Base-by-base conservation (phyloP, 2,329 filamentous ascomycete genomes). In the Furcasterigmium sp. region DNA sequence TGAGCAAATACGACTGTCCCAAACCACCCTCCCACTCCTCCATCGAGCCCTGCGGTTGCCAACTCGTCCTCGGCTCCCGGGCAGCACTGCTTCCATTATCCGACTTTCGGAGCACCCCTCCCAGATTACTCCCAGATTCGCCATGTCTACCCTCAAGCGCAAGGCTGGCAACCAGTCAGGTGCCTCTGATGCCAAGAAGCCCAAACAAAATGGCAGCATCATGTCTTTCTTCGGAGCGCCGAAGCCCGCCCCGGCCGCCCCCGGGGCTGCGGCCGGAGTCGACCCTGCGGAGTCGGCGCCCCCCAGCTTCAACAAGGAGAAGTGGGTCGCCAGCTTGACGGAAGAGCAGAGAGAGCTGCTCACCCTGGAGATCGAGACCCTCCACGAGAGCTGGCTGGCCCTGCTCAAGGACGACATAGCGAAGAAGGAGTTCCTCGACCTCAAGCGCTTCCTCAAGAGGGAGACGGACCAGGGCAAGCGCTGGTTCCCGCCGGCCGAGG, bases 311-410 rank as follows among this genome's bases (percentile, higher is more conserved):
- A 78, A 96, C 72, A 96, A 95, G 71, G 80, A 80, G 37, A 88
- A 86, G 65, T 98, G 93, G 93, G 74, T 91, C n/a, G 78, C 80
- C 17, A 78, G 79, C 45, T 73, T 98, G 49, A 90, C 79, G 0
- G 65, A 78, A 0, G 93, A 98, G 68, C 88, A 96, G 64, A 88
- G 81, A 59, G 75, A 84, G 41, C 72, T 97, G 37, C 75, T 98
- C 39, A 75, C 86, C 58, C 76, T 98, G 32, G 93, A 98, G 69
- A 95, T 98, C 53, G 82, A 94, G 36, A 96, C 91, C 0, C 70
- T 98, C 47, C 80, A 96, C 59, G 87, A 91, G 47, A 94, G 85
- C 69, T 98, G 93, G 91, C 73, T 98, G 49, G 82, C 83, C 14
- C 82, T 87, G 51, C 75, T 98, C 46, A 95, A 94, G 62, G 89